These are phyloP conservation scores for Hanseniaspora uvarum DNA, from an alignment of 1,139 yeast genomes.

Conservation along the genomic window DNA sequence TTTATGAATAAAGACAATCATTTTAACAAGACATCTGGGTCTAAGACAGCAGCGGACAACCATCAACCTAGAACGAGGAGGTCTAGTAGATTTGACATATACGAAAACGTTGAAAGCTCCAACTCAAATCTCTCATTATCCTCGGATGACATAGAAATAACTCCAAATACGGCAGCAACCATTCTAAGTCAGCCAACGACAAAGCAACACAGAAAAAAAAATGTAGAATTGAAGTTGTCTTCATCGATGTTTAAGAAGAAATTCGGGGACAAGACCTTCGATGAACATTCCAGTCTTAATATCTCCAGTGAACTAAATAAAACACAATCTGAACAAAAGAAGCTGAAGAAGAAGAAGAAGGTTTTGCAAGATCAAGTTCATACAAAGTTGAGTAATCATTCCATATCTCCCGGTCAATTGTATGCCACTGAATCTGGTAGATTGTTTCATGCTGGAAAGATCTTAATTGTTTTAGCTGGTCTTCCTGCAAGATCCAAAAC, in stretches of 20 bases:
- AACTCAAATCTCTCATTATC: background rate
- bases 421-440: constrained; percentile 85
- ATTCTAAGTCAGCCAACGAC: constrained; percentile 6
- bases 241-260: background rate
- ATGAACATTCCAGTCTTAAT: constrained; percentile 4
- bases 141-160: background rate
- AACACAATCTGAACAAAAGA: background rate
- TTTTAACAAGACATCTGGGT: background rate
- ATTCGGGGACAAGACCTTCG: background rate
- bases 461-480: constrained; percentile 81
- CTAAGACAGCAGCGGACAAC: constrained; percentile 9
- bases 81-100: constrained; percentile 13
- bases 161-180: constrained; percentile 15
- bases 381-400: constrained; percentile 30
- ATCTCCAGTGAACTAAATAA: background rate
- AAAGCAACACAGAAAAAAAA: background rate
- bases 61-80: constrained; percentile 16
- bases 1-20: background rate
- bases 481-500: constrained; percentile 96
- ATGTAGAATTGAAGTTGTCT: background rate
- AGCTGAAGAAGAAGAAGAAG: constrained; percentile 11
- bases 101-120: background rate
- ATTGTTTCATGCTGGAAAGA: constrained; percentile 89
- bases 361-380: constrained; percentile 32
- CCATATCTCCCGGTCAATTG: constrained; percentile 68